Evolutionary conservation across 495 filamentous ascomycete species (phyloP).

Genomic region (Rostrohypoxylon terebratum): DNA sequence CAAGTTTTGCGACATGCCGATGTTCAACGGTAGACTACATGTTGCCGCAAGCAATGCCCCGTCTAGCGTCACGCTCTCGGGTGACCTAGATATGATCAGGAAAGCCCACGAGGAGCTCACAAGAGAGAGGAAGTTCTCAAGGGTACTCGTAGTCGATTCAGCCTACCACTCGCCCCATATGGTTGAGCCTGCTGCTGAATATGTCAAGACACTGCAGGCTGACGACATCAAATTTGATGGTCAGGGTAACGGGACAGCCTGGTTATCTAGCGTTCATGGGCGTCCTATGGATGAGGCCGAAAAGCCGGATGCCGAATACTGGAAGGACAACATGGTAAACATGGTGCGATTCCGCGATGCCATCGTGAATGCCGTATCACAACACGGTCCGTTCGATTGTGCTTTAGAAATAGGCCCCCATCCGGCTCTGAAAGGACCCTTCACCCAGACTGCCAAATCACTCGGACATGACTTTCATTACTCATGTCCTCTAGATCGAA

Average conservation of each 20-base stretch:
- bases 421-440: slow-evolving; percentile 63
- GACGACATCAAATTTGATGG: slow-evolving; percentile 42
- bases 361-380: slow-evolving; percentile 52
- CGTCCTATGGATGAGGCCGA: slow-evolving; percentile 16
- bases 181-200: slow-evolving; percentile 55
- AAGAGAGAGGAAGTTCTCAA: slow-evolving; percentile 52
- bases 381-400: slow-evolving; percentile 55
- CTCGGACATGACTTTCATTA: slow-evolving; percentile 52
- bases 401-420: slow-evolving; percentile 70
- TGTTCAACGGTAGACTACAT: slow-evolving; percentile 48
- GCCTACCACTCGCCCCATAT: slow-evolving; percentile 76
- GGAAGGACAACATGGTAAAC: slow-evolving; percentile 69
- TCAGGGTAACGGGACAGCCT: slow-evolving; percentile 44
- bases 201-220: slow-evolving; percentile 49
- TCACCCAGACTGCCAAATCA: slow-evolving; percentile 55
- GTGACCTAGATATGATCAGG: slow-evolving; percentile 55
- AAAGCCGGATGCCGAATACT: slow-evolving; percentile 60
- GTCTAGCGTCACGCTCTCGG: slow-evolving; percentile 56
- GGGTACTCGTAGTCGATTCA: slow-evolving; percentile 59
- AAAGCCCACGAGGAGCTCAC: slow-evolving; percentile 50
- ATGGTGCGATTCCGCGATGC: slow-evolving; percentile 69
- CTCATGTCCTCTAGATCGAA: slow-evolving; percentile 50
- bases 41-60: slow-evolving; percentile 60
- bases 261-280: slow-evolving; percentile 58
- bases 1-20: slow-evolving; percentile 44